Conservation (phyloP, 2,329 filamentous ascomycete species). For the Paraphoma sp. region DNA sequence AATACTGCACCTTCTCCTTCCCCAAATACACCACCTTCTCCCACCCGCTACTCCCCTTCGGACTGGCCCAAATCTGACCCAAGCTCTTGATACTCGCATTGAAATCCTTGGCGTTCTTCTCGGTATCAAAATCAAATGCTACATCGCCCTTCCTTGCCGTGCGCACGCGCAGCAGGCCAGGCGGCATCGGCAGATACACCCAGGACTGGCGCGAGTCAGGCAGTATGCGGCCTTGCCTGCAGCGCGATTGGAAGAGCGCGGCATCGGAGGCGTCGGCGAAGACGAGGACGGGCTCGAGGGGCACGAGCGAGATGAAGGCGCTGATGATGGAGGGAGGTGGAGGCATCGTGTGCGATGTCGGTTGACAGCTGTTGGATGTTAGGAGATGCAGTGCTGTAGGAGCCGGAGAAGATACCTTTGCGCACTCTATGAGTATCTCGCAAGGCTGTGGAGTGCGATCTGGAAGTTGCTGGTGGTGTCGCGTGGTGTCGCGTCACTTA, state of each 20-base stretch:
- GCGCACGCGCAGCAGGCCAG: constrained; percentile 22
- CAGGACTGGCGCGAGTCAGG: constrained; percentile 14
- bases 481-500: neutral
- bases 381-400: no score
- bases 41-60: constrained; percentile 11
- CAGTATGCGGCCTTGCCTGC: constrained; percentile 26
- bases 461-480: neutral
- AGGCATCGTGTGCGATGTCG: no score
- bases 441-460: neutral
- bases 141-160: constrained; percentile 24
- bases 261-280: constrained; percentile 20
- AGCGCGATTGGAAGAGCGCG: constrained; percentile 23
- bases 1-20: constrained; percentile 5
- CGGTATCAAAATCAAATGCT: constrained; percentile 26
- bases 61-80: constrained; percentile 16
- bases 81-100: constrained; percentile 22
- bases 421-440: neutral
- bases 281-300: constrained; percentile 31
- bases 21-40: constrained; percentile 28
- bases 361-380: no score
- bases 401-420: no score
- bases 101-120: constrained; percentile 16
- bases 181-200: constrained; percentile 30
- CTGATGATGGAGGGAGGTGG: constrained; percentile 6
- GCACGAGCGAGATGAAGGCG: constrained; percentile 27